Evolutionary conservation across 371 early-diverging fungal genomes (phyloP), one percentile per base, ranked within the genome.

Genomic region (Nosema muscidifuracis): DNA sequence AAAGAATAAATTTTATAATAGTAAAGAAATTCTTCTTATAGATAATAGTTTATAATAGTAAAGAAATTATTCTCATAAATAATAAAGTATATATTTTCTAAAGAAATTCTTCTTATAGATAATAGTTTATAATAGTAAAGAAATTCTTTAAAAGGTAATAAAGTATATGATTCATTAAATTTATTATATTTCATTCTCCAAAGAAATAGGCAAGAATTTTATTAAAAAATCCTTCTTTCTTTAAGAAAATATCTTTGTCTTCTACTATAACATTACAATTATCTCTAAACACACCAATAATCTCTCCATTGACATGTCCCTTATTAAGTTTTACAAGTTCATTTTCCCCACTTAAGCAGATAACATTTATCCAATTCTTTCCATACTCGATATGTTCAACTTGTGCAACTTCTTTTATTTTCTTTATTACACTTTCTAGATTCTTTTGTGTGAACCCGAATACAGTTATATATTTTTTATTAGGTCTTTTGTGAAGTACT

Each of bases 331-430:
- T 42, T 12, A 77, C 55, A 15, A 72, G 70, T 22, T 76, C 67
- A 20, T 47, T 26, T 7, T 74, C 74, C 16, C 74, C 70, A 31
- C 61, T 51, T 28, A 76, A 73, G 51, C 61, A 75, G 33, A 69
- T 50, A 30, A 82, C 79, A 65, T 77, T 73, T 38, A 82, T 64
- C 74, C 76, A 82, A 57, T 82, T 82, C 43, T 68, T 74, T 31
- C 83, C 83, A 36, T 82, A 69, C 63, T 77, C 79, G 20, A 77
- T 78, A 16, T 74, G 68, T 30, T 73, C 55, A 9, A 82, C 57
- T 24, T 67, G 65, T 18, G 66, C 74, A 36, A 43, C 18, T 30
- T 60, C 56, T 65, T 71, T 74, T 38, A 80, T 75, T 44, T 66
- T 31, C 13, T 65, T 47, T 6, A 82, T 31, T 2, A 82, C 71